Base-by-base conservation (phyloP, 2,329 filamentous ascomycete species). In the Sporothrix sp. region DNA sequence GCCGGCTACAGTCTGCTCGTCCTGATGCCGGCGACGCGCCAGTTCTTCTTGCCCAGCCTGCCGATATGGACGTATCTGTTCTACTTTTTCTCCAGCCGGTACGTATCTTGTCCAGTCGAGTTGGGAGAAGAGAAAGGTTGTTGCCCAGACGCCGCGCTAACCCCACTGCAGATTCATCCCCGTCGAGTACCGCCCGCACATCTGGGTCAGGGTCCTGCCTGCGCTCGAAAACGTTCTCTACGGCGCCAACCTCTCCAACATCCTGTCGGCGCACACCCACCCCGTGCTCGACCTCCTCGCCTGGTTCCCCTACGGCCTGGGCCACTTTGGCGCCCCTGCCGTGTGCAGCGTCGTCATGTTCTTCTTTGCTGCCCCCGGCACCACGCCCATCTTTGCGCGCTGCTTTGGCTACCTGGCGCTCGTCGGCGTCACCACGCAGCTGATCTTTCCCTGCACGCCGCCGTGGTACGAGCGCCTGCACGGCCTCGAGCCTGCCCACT, bases 401-500 rank as follows among this genome's bases (percentile, higher is more conserved):
- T 81, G 84, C 46, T 95, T 96, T 60, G 91, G 91, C 53, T 96
- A 91, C 75, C 85, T 96, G 80, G 93, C 89, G 69, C 79, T 95
- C 56, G 73, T 83, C 11, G 91, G 89, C 48, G 91, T 96, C 51
- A 79, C 83, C 28, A 90, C 95, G 57, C 90, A 96, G 69, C 75
- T 96, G 49, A 68, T 89, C 55, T 94, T 96, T 68, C 91, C 91
- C 1, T 96, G 91, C 72, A 93, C 90, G 21, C 87, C 91, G 23
- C 91, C 91, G 1, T 97, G 91, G 91, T 97, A 96, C 63, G 91
- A 96, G 74, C 94, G 93, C 66, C 76, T 86, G 61, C 88, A 95
- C 65, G 91, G 91, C 14, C 73, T 96, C 47, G 87, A 87, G 27
- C 90, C 91, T 2, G 91, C 91, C 44, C 88, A 93, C 60, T 96